Conservation (phyloP, 176 grass and related monocot species). For the Avena insularis region DNA sequence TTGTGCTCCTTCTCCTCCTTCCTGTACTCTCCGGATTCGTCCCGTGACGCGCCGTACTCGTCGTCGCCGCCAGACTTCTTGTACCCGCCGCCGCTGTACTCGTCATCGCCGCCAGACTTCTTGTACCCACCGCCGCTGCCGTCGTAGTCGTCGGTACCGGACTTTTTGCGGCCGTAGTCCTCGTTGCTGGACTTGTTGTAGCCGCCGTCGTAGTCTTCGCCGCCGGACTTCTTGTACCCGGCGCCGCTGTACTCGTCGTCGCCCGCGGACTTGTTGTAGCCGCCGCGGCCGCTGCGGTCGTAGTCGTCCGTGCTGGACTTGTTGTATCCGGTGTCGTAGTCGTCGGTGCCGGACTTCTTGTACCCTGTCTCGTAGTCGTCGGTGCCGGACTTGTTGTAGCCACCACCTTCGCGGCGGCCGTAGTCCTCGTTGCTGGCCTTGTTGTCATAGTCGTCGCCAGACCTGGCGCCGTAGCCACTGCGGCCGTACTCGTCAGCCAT, state of each 20-base stretch:
- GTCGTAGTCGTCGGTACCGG: not conserved
- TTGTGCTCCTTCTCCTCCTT: constrained; percentile 85
- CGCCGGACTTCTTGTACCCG: constrained; percentile 14
- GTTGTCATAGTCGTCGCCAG: constrained; percentile 26
- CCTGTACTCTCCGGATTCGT: constrained; percentile 54
- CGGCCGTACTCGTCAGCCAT: constrained; percentile 59
- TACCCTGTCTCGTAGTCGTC: constrained; percentile 17
- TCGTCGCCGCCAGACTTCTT: not conserved
- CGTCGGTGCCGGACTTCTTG: not conserved
- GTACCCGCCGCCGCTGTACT: constrained; percentile 7
- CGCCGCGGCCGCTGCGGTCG: not conserved
- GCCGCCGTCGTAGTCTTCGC: not conserved
- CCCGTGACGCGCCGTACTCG: constrained; percentile 25
- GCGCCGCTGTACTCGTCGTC: constrained; percentile 29
- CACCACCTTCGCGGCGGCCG: not conserved
- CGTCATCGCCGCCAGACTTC: not conserved
- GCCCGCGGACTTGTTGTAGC: constrained; percentile 29
- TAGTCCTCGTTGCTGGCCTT: constrained; percentile 22
- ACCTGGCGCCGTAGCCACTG: constrained; percentile 35
- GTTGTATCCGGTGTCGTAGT: not conserved
- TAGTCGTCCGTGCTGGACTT: constrained; percentile 16
- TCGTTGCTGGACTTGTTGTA: constrained; percentile 24
- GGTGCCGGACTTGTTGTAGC: not conserved
- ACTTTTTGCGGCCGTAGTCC: not conserved
- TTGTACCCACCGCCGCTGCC: not conserved